phyloP scores from a whole-genome alignment of 768 basidiomycete species.

The Chlorophyllum brunneum region DNA sequence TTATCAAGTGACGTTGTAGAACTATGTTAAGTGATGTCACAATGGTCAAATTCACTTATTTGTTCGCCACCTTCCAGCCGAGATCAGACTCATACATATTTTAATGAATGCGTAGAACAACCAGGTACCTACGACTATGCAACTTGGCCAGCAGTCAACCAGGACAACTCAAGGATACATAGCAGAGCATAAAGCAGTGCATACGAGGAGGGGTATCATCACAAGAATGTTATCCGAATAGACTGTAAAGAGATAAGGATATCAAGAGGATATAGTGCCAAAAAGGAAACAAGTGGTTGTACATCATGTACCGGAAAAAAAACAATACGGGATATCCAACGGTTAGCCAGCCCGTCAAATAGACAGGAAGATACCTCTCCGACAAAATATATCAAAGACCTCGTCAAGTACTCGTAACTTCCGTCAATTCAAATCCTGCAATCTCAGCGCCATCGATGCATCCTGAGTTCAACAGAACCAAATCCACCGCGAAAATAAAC shows the following conservation, averaged over 20 bases:
- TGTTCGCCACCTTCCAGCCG: not conserved
- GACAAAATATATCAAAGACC: conserved; percentile 1
- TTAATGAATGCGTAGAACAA: not conserved
- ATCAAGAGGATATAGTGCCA: not conserved
- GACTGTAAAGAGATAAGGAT: conserved; percentile 8
- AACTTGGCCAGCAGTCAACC: conserved; percentile 2
- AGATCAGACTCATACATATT: not conserved
- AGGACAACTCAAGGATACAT: conserved; percentile 3
- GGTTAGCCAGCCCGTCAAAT: conserved; percentile 9
- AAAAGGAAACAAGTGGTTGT: not conserved
- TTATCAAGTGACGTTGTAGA: not conserved
- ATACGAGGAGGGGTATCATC: conserved; percentile 5
- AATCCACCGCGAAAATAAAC: conserved; percentile 4
- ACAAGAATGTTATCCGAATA: conserved; percentile 4
- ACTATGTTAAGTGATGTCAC: conserved; percentile 8
- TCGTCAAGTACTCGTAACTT: conserved; percentile 9
- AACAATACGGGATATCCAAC: not conserved
- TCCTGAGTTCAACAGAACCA: conserved; percentile 1
- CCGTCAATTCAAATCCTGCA: not conserved
- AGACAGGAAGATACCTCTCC: conserved; percentile 4
- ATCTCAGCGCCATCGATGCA: conserved; percentile 5
- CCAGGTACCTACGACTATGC: not conserved
- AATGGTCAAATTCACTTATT: not conserved
- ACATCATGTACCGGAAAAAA: not conserved
- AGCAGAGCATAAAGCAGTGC: not conserved